phyloP scores from a whole-genome alignment of 2,329 filamentous ascomycete species.

The Lasiodiplodia sp. region DNA sequence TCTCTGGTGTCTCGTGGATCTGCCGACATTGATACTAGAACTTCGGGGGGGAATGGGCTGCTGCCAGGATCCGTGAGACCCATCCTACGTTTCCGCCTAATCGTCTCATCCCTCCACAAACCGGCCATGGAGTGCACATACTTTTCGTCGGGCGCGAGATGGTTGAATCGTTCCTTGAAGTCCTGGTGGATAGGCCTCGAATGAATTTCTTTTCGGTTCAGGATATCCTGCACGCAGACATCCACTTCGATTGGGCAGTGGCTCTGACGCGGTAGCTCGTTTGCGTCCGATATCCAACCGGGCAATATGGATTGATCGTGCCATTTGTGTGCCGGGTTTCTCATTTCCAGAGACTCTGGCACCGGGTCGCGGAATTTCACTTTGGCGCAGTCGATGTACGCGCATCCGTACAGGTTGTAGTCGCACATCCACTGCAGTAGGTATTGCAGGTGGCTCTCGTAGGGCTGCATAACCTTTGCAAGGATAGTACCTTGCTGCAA shows the following conservation, averaged over 20 bases:
- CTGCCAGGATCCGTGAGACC: slow-evolving; percentile 68
- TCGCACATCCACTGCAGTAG: slow-evolving; percentile 97
- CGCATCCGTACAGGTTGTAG: slow-evolving; percentile 95
- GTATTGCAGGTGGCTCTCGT: slow-evolving; percentile 92
- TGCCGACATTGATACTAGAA: slow-evolving; percentile 86
- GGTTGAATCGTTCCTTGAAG: slow-evolving; percentile 76
- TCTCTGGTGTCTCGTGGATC: slow-evolving; percentile 74
- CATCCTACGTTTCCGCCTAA: slow-evolving; percentile 76
- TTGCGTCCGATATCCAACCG: slow-evolving; percentile 67
- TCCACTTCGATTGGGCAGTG: slow-evolving; percentile 92
- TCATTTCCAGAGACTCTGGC: slow-evolving; percentile 71
- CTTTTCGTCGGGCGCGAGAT: slow-evolving; percentile 73
- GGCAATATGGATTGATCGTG: slow-evolving; percentile 74
- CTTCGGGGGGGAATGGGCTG: slow-evolving; percentile 82
- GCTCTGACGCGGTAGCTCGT: slow-evolving; percentile 75
- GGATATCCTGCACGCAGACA: slow-evolving; percentile 84
- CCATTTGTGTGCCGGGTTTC: slow-evolving; percentile 73
- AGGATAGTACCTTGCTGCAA: slow-evolving; percentile 88
- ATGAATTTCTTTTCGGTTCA: slow-evolving; percentile 79
- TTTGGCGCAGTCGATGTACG: slow-evolving; percentile 77
- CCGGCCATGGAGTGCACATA: slow-evolving; percentile 93
- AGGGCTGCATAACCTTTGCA: slow-evolving; percentile 84
- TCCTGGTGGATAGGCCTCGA: slow-evolving; percentile 85
- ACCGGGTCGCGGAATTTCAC: slow-evolving; percentile 78
- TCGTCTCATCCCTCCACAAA: slow-evolving; percentile 89